Base-by-base conservation (phyloP, 2,329 filamentous ascomycete species). In the Niveomyces coronatus region DNA sequence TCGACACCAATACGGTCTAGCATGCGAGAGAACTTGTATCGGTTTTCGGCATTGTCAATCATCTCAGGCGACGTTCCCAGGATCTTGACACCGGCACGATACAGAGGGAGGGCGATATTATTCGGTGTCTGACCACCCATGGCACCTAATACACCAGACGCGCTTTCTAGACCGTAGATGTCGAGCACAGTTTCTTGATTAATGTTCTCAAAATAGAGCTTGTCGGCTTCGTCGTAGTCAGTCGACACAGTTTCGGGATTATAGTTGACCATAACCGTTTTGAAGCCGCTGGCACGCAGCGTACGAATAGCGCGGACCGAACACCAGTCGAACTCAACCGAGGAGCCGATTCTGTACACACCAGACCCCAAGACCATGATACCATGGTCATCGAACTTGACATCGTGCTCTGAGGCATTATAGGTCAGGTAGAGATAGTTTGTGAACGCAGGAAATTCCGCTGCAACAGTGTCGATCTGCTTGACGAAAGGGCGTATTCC, bases 251-350 rank as follows among this genome's bases (percentile, higher is more conserved):
- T 94, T 56, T 95, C 88, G 0, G 88, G 88, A 53, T 95, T 94
- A 54, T 82, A 85, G 52, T 94, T 94, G 35, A 94, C 79, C 89
- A 96, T 96, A 53, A 96, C 79, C 0, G 91, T 96, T 71, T 96
- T 96, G 68, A 82, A 78, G 3, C 84, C 84, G 43, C 80, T 75
- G 47, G 85, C 76, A 35, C 91, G 78, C 7, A 98, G 73, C 2
- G 91, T 96, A 45, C 89, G 80, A 45, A 96, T 93, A 5, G 91
- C 86, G 43, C 89, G 74, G 19, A 98, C 91, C 4, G 91, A 94
- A 60, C 91, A 96, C 91, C 91, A 98, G 62, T 98, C 91, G 60
- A 98, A 98, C 57, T 98, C 91, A 42, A 98, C 91, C 0, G 89
- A 95, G 0, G 88, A 95, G 48, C 91, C 91, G 47, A 98, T 98